phyloP scores from a whole-genome alignment of 345 rosid species.

The Populus alba region DNA sequence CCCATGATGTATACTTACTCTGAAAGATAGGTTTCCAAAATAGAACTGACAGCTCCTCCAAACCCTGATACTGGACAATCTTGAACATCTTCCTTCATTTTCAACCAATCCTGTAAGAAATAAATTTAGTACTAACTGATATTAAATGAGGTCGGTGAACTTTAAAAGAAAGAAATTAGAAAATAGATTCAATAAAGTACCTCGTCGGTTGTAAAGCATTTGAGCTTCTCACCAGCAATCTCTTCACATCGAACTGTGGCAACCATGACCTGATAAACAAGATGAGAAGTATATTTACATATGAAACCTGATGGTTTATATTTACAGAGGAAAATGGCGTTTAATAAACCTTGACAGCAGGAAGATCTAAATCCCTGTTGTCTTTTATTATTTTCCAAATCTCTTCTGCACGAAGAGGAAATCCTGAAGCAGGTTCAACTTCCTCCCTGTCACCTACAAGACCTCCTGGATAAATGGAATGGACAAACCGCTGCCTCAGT shows the following conservation, averaged over 20 bases:
- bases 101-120: too few relatives aligned
- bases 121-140: not conserved
- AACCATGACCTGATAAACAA: slow-evolving; percentile 34
- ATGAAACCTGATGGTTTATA: not conserved
- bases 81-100: too few relatives aligned
- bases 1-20: too few relatives aligned
- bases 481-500: slow-evolving; percentile 35
- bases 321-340: too few relatives aligned
- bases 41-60: too few relatives aligned
- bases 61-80: too few relatives aligned
- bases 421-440: slow-evolving; percentile 36
- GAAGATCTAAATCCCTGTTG: slow-evolving; percentile 4
- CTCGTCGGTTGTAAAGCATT: slow-evolving; percentile 19
- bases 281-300: not conserved
- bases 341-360: too few relatives aligned
- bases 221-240: slow-evolving; percentile 32
- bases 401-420: slow-evolving; percentile 29
- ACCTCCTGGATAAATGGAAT: slow-evolving; percentile 39
- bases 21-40: too few relatives aligned
- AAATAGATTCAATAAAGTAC: slow-evolving; percentile 17
- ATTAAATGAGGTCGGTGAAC: not conserved
- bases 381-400: slow-evolving; percentile 37
- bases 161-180: not conserved
- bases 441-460: slow-evolving; percentile 39
- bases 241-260: slow-evolving; percentile 42